Evolutionary conservation across 2,329 filamentous ascomycete genomes (phyloP).

Genomic region (Ceratocystis cubensis): DNA sequence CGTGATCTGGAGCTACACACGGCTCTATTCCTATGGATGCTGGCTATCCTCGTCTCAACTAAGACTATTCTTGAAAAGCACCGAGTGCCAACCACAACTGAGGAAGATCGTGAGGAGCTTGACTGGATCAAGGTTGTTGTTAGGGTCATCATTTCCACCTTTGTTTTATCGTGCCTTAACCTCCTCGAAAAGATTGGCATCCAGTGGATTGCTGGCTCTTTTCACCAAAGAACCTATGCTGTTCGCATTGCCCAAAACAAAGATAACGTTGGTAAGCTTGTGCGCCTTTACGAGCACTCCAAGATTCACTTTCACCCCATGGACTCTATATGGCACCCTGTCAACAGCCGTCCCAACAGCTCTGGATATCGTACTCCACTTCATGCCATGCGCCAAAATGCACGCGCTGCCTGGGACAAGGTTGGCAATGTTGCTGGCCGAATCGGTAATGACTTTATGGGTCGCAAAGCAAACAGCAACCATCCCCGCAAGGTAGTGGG

Average conservation of each 20-base stretch:
- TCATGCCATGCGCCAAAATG: constrained; percentile 58
- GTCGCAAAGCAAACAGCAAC: constrained; percentile 51
- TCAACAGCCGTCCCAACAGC: constrained; percentile 33
- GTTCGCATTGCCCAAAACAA: constrained; percentile 88
- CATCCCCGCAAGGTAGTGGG: constrained; percentile 77
- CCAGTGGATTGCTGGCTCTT: constrained; percentile 85
- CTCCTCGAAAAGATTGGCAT: constrained; percentile 87
- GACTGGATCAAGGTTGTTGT: constrained; percentile 67
- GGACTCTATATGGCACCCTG: constrained; percentile 38
- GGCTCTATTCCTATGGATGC: constrained; percentile 83
- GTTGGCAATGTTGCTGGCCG: constrained; percentile 76
- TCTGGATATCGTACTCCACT: constrained; percentile 60
- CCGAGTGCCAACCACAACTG: constrained; percentile 18
- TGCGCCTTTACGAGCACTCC: constrained; percentile 53
- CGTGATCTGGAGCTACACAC: constrained; percentile 73
- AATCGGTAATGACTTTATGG: constrained; percentile 85
- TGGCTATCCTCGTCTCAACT: constrained; percentile 77
- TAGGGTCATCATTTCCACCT: constrained; percentile 76
- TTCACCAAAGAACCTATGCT: constrained; percentile 81
- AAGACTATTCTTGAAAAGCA: constrained; percentile 59
- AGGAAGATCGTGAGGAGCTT: constrained; percentile 39
- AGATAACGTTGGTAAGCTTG: constrained; percentile 58
- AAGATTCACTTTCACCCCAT: constrained; percentile 55
- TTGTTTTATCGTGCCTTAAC: constrained; percentile 68
- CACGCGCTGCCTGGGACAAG: constrained; percentile 61